Base-by-base conservation (phyloP, 2,329 filamentous ascomycete species). In the Aureobasidium sp. region DNA sequence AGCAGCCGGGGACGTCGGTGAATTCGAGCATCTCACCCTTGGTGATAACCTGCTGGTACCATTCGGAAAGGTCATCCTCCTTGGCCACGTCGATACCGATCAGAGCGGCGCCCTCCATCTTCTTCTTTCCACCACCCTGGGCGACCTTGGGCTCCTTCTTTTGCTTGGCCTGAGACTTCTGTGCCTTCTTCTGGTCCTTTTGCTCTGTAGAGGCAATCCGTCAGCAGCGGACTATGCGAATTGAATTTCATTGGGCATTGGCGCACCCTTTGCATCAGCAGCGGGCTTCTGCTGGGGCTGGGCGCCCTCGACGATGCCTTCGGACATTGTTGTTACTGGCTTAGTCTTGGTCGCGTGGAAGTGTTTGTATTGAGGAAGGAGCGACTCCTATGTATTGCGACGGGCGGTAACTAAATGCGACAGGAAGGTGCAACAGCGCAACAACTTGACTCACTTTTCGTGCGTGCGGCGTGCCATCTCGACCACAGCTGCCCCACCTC, bases 11-110 rank as follows among this genome's bases (percentile, higher is more conserved):
- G 65, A 97, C 93, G 78, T 96, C 89, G 72, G 97, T 97, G 84
- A 97, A 99, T 72, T 96, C 92, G 70, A 97, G 87, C 88, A 99
- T 90, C 74, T 97, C 91, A 69, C 91, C 90, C 84, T 99, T 99
- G 72, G 92, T 87, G 63, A 99, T 88, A 65, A 97, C 90, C 78
- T 99, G 93, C 78, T 96, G 91, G 78, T 99, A 99, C 94, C 94
- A 99, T 76, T 87, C 86, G 56, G 90, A 83, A 74, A 99, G 94
- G 78, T 97, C 91, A 52, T 89, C 87, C 53, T 87, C 81, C 78
- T 97, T 97, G 66, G 84, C 82, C 64, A 89, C 86, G 66, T 92
- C 94, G 71, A 97, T 96, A 67, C 92, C 92, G 70, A 94, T 95
- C 67, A 95, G 73, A 59, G 82, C 83, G 59, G 82, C 81, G 52